Conservation (phyloP, 2,329 filamentous ascomycete genomes). For the Beauveria bassiana region DNA sequence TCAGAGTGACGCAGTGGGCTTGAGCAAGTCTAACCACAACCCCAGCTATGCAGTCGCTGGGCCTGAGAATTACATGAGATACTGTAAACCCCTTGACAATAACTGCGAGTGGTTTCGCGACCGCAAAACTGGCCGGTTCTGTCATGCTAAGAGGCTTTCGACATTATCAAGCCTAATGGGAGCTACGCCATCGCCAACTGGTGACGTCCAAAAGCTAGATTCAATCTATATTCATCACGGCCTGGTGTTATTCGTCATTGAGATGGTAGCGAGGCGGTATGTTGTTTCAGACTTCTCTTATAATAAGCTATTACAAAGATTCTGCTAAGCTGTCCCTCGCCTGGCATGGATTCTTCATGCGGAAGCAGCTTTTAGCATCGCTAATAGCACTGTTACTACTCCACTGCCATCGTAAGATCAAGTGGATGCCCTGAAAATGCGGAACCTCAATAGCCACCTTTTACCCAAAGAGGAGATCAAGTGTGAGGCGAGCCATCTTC, state of each 20-base stretch:
- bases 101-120: slow-evolving; percentile 16
- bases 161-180: slow-evolving; percentile 14
- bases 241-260: no score
- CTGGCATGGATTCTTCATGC: no score
- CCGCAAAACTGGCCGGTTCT: slow-evolving; percentile 16
- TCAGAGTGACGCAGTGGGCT: slow-evolving; percentile 17
- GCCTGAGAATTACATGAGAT: slow-evolving; percentile 13
- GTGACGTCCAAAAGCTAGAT: slow-evolving; percentile 14
- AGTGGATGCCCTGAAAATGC: no score
- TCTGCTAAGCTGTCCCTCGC: no score
- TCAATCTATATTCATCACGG: not conserved
- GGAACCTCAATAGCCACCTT: no score
- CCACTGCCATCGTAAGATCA: no score
- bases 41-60: slow-evolving; percentile 14
- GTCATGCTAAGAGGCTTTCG: slow-evolving; percentile 17
- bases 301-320: no score
- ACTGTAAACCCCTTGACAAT: slow-evolving; percentile 15
- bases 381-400: no score
- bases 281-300: no score
- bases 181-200: slow-evolving; percentile 17
- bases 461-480: no score
- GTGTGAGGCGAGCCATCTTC: no score
- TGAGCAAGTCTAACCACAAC: slow-evolving; percentile 15
- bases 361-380: no score
- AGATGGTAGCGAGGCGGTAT: not conserved